Percentiles rank a stretch among this genome's conserved stretches.
phyloP scores from a whole-genome alignment of 2,329 filamentous ascomycete species.

The Penicillium italicum region DNA sequence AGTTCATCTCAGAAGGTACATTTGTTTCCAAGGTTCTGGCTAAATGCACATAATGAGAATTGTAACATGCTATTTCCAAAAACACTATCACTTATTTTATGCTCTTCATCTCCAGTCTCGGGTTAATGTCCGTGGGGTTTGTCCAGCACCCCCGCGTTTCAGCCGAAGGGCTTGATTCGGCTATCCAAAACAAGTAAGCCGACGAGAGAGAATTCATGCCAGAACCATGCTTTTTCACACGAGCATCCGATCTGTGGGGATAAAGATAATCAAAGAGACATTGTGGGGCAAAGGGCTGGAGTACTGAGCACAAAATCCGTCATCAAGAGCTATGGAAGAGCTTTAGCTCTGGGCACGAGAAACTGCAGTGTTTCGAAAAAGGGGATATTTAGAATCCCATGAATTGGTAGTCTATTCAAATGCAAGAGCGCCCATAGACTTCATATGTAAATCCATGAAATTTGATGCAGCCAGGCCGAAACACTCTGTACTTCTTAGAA shows the following conservation, averaged over 20 bases:
- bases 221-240: neutral
- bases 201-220: neutral
- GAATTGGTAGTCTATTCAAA: slow-evolving; percentile 24
- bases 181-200: slow-evolving; percentile 6
- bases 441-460: slow-evolving; percentile 16
- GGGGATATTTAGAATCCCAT: slow-evolving; percentile 1
- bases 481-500: slow-evolving; percentile 16
- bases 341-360: neutral
- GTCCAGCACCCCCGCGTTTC: neutral
- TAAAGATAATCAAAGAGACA: neutral
- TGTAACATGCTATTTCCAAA: neutral
- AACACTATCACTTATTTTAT: neutral
- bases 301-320: neutral
- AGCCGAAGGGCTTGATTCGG: neutral
- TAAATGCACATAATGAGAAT: neutral
- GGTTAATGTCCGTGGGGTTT: neutral
- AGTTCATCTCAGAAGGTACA: no score
- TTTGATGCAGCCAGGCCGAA: slow-evolving; percentile 16
- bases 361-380: neutral
- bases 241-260: neutral
- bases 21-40: neutral
- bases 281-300: neutral
- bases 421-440: slow-evolving; percentile 13
- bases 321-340: neutral
- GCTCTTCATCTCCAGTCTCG: neutral